Evolutionary conservation across 176 grass and related monocot genomes (phyloP).

Genomic region (barley (Hordeum vulgare)): MorexV3_pseudomolecules_assembly NC_058522.1:476863089-476863588

Average conservation of each 20-base stretch:
- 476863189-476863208: not conserved
- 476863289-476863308: not conserved
- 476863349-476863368: not conserved
- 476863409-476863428: not conserved
- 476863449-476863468: not conserved
- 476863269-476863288: slow-evolving; percentile 9
- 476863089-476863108: not conserved
- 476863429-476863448: slow-evolving; percentile 6
- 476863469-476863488: not conserved
- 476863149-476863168: not conserved
- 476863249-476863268: not conserved
- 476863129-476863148: not conserved
- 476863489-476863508: slow-evolving; percentile 31
- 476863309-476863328: not conserved
- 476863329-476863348: not conserved
- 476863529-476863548: slow-evolving; percentile 22
- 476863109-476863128: not conserved
- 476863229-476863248: not conserved
- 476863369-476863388: not conserved
- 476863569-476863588: slow-evolving; percentile 3
- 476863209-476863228: slow-evolving; percentile 14
- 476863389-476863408: not conserved
- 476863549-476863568: not conserved
- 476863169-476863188: not conserved
- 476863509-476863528: slow-evolving; percentile 1